Base-by-base conservation (phyloP, 1,139 yeast species). In the Blastobotrys elegans region DNA sequence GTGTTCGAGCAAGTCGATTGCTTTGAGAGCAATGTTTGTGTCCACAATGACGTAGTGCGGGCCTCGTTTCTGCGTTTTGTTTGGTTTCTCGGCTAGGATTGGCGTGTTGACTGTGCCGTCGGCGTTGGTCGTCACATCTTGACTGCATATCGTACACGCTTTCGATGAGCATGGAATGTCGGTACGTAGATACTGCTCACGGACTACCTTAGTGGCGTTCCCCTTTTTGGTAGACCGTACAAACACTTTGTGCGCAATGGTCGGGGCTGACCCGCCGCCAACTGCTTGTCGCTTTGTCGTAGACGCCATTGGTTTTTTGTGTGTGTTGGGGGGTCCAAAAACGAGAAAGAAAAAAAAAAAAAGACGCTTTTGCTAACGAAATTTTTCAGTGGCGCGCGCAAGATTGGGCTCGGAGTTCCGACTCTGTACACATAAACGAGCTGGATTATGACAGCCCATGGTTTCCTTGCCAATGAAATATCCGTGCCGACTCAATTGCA, bases 81-180 rank as follows among this genome's bases (percentile, higher is more conserved):
- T 77, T 6, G 89, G 78, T 50, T 73, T 70, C 3, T 56, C 60
- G 10, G 68, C 59, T 20, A 70, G 56, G 42, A 80, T 69, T 17
- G 77, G 74, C 20, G 69, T 72, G 17, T 72, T 75, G 40, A 68
- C 51, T 45, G 68, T 63, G 44, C 73, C 74, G 22, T 60, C 57
- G n/a, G 73, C 73, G 55, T 69, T 67, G 1, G 71, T 69, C 4
- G 70, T 70, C 22, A 61, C 58, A 0, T 63, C 57, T 29, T 63
- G 59, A 4, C 64, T 54, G 66, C 98, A 92, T 39, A 63, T 63
- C 13, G 68, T 63, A 67, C 98, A 94, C 1, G 77, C 72, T 56
- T 72, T 73, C 2, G 96, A 87, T 43, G 84, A 80, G 66, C 98
- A 92, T 18, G 97, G 95, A 49, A 94, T 89, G 65, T 94, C 98